A percentile compares a stretch with the other conserved stretches of the same genome.
Conservation (phyloP, 2,329 filamentous ascomycete genomes). For the Pseudogymnoascus sp. region DNA sequence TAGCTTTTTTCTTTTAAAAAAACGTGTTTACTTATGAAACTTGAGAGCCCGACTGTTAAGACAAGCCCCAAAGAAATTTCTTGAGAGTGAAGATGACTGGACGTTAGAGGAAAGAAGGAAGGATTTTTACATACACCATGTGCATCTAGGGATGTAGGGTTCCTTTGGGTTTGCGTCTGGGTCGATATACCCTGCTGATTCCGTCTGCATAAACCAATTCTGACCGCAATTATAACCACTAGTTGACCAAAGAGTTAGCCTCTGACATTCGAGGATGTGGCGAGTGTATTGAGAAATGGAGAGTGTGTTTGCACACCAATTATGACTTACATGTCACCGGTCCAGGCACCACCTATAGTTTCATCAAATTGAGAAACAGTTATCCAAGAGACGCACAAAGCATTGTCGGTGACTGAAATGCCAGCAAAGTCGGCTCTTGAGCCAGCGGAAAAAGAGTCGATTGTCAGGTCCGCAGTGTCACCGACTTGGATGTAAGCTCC, state of each 20-base stretch:
- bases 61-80: not conserved
- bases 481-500: not conserved
- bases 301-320: not conserved
- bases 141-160: not conserved
- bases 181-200: not conserved
- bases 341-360: not conserved
- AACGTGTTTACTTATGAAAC: not conserved
- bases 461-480: not conserved
- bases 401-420: not conserved
- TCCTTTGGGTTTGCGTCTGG: not conserved
- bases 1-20: not conserved
- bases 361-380: not conserved
- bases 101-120: not conserved
- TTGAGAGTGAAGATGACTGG: not conserved
- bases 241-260: not conserved
- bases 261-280: not conserved
- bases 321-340: not conserved
- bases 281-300: not conserved
- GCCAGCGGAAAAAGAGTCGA: not conserved
- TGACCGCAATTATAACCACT: not conserved
- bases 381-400: not conserved
- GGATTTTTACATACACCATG: not conserved
- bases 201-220: not conserved
- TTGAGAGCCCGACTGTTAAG: not conserved
- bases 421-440: not conserved